Percentiles rank a stretch among this genome's conserved stretches.
Conservation (phyloP, 768 basidiomycete species). For the Nevesoporus exiguus region DNA sequence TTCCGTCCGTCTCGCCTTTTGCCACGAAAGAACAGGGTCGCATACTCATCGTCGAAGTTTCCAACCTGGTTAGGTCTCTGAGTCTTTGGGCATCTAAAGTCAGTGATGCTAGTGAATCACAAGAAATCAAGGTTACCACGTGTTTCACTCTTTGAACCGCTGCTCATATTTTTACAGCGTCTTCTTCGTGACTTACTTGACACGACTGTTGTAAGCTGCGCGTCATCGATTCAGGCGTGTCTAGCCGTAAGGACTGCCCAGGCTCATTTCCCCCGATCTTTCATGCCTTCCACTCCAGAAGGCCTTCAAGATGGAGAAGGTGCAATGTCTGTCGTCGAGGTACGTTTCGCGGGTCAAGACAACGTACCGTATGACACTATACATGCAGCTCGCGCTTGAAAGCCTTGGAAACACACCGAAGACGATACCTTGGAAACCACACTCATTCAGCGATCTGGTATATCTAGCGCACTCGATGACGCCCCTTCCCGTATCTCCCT, state of each 20-base stretch:
- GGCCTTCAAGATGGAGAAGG: slow-evolving; percentile 42
- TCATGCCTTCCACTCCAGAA: slow-evolving; percentile 28
- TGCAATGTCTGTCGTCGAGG: slow-evolving; percentile 37
- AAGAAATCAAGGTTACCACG: slow-evolving; percentile 21
- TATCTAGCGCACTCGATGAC: slow-evolving; percentile 23
- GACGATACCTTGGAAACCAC: slow-evolving; percentile 10
- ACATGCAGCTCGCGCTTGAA: slow-evolving; percentile 30
- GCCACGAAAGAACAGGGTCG: slow-evolving; percentile 18
- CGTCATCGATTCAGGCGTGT: slow-evolving; percentile 38
- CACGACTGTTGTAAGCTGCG: slow-evolving; percentile 33
- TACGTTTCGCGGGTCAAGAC: slow-evolving; percentile 25
- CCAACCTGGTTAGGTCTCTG: slow-evolving; percentile 15
- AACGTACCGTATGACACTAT: neutral
- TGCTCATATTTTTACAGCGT: slow-evolving; percentile 19
- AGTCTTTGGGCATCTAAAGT: slow-evolving; percentile 14
- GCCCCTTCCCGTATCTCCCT: slow-evolving; percentile 12
- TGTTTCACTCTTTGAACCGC: neutral
- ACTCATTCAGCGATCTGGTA: slow-evolving; percentile 29
- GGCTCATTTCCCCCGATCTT: slow-evolving; percentile 43
- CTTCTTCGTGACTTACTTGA: slow-evolving; percentile 35
- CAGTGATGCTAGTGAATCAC: neutral
- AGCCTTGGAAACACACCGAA: slow-evolving; percentile 25
- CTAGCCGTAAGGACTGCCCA: slow-evolving; percentile 49
- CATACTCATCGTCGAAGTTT: slow-evolving; percentile 16
- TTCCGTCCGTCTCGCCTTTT: slow-evolving; percentile 15